Evolutionary conservation across 1,139 yeast genomes (phyloP), one percentile per base, ranked within the genome.

Genomic region (Zygoascus sp.): DNA sequence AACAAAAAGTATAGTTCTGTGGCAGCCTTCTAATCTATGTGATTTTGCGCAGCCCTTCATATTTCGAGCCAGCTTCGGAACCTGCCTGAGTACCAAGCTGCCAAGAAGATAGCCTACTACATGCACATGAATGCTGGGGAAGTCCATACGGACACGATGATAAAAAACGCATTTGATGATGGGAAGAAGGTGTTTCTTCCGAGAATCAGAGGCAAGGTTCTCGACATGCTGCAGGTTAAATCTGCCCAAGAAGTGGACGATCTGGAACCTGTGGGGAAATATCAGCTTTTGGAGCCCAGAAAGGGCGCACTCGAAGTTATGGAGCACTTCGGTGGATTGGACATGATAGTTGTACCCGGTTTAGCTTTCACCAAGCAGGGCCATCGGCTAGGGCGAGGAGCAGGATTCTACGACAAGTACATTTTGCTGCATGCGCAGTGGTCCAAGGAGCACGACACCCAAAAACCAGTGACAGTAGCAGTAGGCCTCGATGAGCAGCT

Each of bases 401-500:
- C 83, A 9, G 98, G 97, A 0, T 89, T 77, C 64, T 92, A 92
- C 63, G 97, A 92, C 63, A 87, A 82, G 55, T 90, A 79, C 61
- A 72, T 88, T 34, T 67, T 70, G 32, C 68, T 81, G 39, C 81
- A 80, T 58, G 44, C 58, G n/a, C 57, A 63, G 27, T 64, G 62
- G 54, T 63, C 66, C 50, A 56, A 50, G 7, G 43, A 39, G 5
- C 21, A 51, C 13, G 47, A 45, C 6, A 22, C 28, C 7, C 40
- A 45, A 8, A 47, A 50, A 5, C 66, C 67, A 11, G 40, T 36
- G 10, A 50, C 83, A 32, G 62, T 86, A 1, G 96, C 92, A 0
- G 64, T 89, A 5, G 95, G 95, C 0, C 69, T 90, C 7, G 61
- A 69, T 11, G 85, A 83, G 59, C 94, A 90, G 55, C 58, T 86